Evolutionary conservation across 2,329 filamentous ascomycete species (phyloP).

Genomic region (Phyllosticta citrichinensis): DNA sequence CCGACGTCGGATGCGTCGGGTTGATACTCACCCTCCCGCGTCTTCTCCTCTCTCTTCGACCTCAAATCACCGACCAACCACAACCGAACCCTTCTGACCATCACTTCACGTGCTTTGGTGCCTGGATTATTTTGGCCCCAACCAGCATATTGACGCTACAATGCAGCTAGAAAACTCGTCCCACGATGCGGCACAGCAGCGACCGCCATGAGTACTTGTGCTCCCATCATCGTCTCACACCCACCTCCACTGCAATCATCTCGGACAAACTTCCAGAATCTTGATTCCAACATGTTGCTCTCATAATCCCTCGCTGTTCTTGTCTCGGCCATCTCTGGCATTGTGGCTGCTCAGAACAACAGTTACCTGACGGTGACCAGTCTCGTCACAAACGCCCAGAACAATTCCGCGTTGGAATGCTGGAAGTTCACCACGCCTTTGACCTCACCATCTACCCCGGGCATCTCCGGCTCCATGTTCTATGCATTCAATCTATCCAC

Average conservation of each 20-base stretch:
- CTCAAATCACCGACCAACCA: neutral
- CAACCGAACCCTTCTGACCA: neutral
- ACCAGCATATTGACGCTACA: neutral
- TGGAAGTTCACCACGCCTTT: constrained; percentile 24
- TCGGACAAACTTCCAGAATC: neutral
- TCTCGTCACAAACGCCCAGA: constrained; percentile 21
- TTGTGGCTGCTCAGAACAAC: neutral
- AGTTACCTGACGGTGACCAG: constrained; percentile 21
- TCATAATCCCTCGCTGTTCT: neutral
- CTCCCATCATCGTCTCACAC: neutral
- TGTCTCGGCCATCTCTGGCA: neutral
- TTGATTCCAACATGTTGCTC: neutral
- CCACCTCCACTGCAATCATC: neutral
- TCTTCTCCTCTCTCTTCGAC: neutral
- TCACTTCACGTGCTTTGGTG: neutral
- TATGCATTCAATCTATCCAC: constrained; percentile 9
- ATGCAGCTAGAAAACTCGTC: neutral
- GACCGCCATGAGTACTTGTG: neutral
- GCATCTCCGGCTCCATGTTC: constrained; percentile 19
- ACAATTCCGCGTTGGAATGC: constrained; percentile 25
- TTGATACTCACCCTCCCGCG: neutral
- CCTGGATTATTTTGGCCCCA: neutral
- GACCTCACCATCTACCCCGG: constrained; percentile 18
- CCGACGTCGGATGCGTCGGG: neutral
- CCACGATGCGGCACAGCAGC: neutral